A percentile compares a stretch with the other conserved stretches of the same genome.
phyloP scores from a whole-genome alignment of 345 rosid species.

The Citrus mangshanensis region DNA sequence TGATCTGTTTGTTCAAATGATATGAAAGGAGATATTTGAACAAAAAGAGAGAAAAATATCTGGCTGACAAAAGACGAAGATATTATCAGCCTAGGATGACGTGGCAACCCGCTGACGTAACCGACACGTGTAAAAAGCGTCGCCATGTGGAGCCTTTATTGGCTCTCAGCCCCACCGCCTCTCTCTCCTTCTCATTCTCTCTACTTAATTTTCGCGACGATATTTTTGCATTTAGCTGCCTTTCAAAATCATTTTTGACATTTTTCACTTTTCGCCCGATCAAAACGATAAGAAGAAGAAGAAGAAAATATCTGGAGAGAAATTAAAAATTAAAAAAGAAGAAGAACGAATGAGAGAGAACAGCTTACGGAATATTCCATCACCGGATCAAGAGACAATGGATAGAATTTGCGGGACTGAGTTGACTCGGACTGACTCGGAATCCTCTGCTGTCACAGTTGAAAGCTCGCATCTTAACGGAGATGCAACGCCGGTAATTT shows the following conservation, averaged over 20 bases:
- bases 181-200: constrained; percentile 7
- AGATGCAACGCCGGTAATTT: constrained; percentile 31
- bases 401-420: constrained; percentile 20
- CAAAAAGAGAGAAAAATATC: constrained; percentile 30
- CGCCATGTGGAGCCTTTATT: constrained; percentile 51
- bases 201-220: constrained; percentile 11
- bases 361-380: constrained; percentile 15
- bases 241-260: constrained; percentile 2
- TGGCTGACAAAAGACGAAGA: constrained; percentile 39
- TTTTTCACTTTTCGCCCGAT: background rate
- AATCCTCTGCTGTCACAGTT: constrained; percentile 36
- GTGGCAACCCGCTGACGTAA: constrained; percentile 25
- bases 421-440: constrained; percentile 36
- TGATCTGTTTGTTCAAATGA: background rate
- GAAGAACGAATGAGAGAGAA: background rate
- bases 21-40: background rate
- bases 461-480: constrained; percentile 20
- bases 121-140: constrained; percentile 60
- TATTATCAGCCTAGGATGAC: constrained; percentile 37
- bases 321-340: no score
- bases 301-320: constrained; percentile 5
- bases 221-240: background rate
- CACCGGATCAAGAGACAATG: constrained; percentile 30
- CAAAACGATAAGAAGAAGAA: background rate
- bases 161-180: constrained; percentile 11